phyloP scores from a whole-genome alignment of 805 yeast species.

The Myxozyma vanderwaltii region DNA sequence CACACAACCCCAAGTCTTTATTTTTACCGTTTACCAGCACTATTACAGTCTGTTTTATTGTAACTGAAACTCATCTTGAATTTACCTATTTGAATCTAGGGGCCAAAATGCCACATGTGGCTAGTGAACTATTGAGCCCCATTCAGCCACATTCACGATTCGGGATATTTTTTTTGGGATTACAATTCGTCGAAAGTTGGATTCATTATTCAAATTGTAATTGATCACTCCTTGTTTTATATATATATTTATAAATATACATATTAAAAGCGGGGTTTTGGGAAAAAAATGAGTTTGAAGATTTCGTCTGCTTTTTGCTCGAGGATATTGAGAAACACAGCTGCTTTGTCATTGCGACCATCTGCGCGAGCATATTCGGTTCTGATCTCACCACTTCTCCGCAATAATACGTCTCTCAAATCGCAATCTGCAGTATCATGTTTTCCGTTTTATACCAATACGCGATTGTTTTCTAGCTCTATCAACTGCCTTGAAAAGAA shows the following conservation, averaged over 20 bases:
- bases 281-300: not conserved
- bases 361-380: not conserved
- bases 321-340: not conserved
- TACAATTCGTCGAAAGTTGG: too few relatives aligned
- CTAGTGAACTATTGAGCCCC: not conserved
- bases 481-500: too few relatives aligned
- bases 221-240: too few relatives aligned
- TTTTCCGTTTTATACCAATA: not conserved
- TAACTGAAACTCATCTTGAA: not conserved
- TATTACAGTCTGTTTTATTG: too few relatives aligned
- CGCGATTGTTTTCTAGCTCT: constrained; percentile 7
- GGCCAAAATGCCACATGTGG: constrained; percentile 1
- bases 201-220: too few relatives aligned
- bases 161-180: too few relatives aligned
- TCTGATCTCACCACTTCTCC: not conserved
- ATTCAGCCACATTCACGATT: not conserved
- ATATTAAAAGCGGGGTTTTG: too few relatives aligned
- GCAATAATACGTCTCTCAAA: not conserved
- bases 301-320: not conserved
- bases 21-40: too few relatives aligned
- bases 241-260: too few relatives aligned
- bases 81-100: constrained; percentile 1
- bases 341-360: not conserved
- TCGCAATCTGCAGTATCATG: not conserved
- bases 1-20: too few relatives aligned